Base-by-base conservation (phyloP, 164 flowering plant species). In the Buxus sempervirens region DNA sequence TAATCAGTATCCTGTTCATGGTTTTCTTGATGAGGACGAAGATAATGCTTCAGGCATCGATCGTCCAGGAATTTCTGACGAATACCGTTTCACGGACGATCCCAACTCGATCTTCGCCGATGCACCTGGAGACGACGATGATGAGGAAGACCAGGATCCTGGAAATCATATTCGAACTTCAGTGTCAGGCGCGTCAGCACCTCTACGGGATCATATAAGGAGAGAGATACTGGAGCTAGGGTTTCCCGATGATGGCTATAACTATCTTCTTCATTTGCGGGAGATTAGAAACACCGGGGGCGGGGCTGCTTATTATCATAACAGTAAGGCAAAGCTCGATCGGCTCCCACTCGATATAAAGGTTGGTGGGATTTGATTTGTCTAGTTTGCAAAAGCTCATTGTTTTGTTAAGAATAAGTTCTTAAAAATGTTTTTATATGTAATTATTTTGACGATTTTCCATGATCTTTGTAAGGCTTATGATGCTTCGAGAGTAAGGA, bases 241-340 rank as follows among this genome's bases (percentile, higher is more conserved):
- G 68, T 82, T 90, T 80, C 97, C 98, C 0, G 99, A 92, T 72
- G 99, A 92, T 66, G 98, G 99, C 7, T 95, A 95, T 65, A 93
- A 95, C 67, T 95, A 95, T 66, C 81, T 95, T 67, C 0, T 15
- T 62, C 98, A 92, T 74, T 32, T 95, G 77, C 79, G 96, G 54
- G 99, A 95, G 72, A 90, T 95, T 66, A 91, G 75, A 78, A 88
- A 87, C 20, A 65, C 88, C 19, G 97, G 98, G 4, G 96, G 83
- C 10, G 99, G 97, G 32, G 84, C 98, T 14, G 77, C 79, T 0
- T 92, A 70, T 72, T 92, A 82, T 65, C 72, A 83, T 3, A 95
- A 95, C 63, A 74, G 82, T 13, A 90, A 93, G 67, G 85, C 91
- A 4, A 83, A 74, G 82, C 77, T 82, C 25, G 85, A 85, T 23